These are phyloP conservation scores for Candida pseudocylindracea DNA, from an alignment of 1,139 yeast genomes.

Conservation along the genomic window DNA sequence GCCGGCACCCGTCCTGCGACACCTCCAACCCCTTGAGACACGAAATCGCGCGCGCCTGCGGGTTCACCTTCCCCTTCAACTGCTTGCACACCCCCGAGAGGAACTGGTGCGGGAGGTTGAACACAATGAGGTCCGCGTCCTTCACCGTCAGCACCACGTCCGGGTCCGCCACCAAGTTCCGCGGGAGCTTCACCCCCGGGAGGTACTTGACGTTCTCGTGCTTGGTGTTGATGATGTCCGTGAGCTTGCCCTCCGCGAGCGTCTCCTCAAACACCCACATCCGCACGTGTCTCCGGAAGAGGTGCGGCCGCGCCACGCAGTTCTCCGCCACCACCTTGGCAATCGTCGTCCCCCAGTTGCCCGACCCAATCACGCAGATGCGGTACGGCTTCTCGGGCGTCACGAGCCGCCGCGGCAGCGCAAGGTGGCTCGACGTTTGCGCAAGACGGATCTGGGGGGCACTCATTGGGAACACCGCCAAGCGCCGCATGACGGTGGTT, in stretches of 20 bases:
- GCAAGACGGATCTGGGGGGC: too few species aligned
- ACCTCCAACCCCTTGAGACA: slow-evolving; percentile 89
- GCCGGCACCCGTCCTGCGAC: slow-evolving; percentile 53
- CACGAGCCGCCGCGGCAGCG: too few species aligned
- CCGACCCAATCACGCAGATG: slow-evolving; percentile 51
- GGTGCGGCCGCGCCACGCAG: slow-evolving; percentile 38
- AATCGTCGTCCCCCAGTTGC: slow-evolving; percentile 90
- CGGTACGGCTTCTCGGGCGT: slow-evolving; percentile 15
- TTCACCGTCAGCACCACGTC: slow-evolving; percentile 48
- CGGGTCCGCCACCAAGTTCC: slow-evolving; percentile 67
- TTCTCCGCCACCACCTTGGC: slow-evolving; percentile 89
- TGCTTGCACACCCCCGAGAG: slow-evolving; percentile 51
- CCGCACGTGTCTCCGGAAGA: slow-evolving; percentile 46
- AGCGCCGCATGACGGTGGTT: too few species aligned
- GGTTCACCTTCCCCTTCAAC: slow-evolving; percentile 50
- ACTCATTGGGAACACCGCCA: too few species aligned
- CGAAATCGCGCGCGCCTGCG: slow-evolving; percentile 63
- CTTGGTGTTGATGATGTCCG: slow-evolving; percentile 65
- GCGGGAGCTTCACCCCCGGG: slow-evolving; percentile 63
- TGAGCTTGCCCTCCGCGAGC: slow-evolving; percentile 46
- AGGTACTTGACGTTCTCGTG: slow-evolving; percentile 84
- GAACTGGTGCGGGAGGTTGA: slow-evolving; percentile 92
- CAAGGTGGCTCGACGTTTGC: too few species aligned
- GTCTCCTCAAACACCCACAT: slow-evolving; percentile 94
- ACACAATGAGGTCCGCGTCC: slow-evolving; percentile 64